These are phyloP conservation scores for Melanomma pulvis-pyrius DNA, from an alignment of 495 filamentous ascomycete genomes.

Conservation along the genomic window DNA sequence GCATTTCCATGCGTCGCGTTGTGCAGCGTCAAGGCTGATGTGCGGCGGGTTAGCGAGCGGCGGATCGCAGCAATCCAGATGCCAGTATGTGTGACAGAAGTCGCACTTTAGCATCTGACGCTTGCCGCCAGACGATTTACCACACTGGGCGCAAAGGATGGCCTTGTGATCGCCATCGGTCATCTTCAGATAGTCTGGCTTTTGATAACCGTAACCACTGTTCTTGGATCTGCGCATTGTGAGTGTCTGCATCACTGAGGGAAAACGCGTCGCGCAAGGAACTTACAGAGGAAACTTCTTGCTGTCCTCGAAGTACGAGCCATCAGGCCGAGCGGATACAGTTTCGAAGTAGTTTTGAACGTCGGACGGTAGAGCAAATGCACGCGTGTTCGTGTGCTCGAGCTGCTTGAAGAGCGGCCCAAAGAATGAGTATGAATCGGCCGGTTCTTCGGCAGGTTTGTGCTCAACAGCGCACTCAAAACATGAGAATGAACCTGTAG, in stretches of 20 bases:
- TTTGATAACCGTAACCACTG: conserved; percentile 36
- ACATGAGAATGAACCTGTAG: conserved; percentile 83
- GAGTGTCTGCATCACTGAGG: conserved; percentile 9
- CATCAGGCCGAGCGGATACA: conserved; percentile 71
- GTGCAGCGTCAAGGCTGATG: conserved; percentile 46
- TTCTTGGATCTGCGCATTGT: conserved; percentile 25
- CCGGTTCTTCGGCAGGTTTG: conserved; percentile 37
- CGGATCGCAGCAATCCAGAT: conserved; percentile 87
- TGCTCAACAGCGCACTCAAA: conserved; percentile 61
- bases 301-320: conserved; percentile 72
- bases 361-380: conserved; percentile 70
- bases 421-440: conserved; percentile 51
- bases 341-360: conserved; percentile 74
- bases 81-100: conserved; percentile 78
- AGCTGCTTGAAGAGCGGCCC: conserved; percentile 60
- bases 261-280: conserved; percentile 21
- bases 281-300: conserved; percentile 45
- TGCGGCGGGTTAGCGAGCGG: conserved; percentile 77
- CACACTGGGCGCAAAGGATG: conserved; percentile 62
- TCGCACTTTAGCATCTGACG: conserved; percentile 52
- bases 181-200: conserved; percentile 61
- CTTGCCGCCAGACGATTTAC: conserved; percentile 24
- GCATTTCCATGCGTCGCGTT: conserved; percentile 78
- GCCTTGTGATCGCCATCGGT: conserved; percentile 55
- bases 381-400: conserved; percentile 65